These are phyloP conservation scores for Pseudogymnoascus sp. DNA, from an alignment of 2,329 filamentous ascomycete species.

Conservation along the genomic window DNA sequence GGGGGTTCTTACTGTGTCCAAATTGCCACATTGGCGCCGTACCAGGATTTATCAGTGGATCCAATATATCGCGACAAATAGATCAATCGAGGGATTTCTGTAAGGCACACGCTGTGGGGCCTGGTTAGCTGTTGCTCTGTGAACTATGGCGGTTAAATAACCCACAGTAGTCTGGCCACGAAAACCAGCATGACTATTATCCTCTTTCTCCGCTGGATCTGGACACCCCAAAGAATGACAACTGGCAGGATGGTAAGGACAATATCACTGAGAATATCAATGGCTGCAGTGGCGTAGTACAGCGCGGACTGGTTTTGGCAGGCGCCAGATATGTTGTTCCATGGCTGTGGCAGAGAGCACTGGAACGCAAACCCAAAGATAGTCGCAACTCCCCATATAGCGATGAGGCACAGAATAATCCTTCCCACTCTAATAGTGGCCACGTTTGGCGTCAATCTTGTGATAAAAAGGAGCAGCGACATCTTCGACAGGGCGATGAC, in stretches of 20 bases:
- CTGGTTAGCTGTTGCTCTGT: slow-evolving; percentile 10
- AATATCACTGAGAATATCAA: slow-evolving; percentile 41
- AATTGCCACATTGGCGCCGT: slow-evolving; percentile 4
- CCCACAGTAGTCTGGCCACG: slow-evolving; percentile 29
- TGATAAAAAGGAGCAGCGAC: slow-evolving; percentile 22
- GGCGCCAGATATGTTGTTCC: slow-evolving; percentile 17
- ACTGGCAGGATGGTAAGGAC: slow-evolving; percentile 40
- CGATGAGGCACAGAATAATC: slow-evolving; percentile 14
- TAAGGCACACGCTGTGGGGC: slow-evolving; percentile 30
- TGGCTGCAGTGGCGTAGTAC: slow-evolving; percentile 36
- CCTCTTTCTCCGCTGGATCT: slow-evolving; percentile 33
- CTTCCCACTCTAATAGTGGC: slow-evolving; percentile 15
- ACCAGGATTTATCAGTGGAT: background rate
- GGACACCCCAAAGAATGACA: slow-evolving; percentile 39
- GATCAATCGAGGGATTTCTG: slow-evolving; percentile 19
- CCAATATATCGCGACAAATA: slow-evolving; percentile 10
- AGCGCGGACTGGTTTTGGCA: background rate
- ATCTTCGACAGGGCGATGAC: slow-evolving; percentile 24
- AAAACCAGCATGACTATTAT: slow-evolving; percentile 17
- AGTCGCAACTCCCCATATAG: slow-evolving; percentile 19
- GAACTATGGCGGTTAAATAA: background rate
- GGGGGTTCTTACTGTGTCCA: slow-evolving; percentile 10
- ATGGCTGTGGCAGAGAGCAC: slow-evolving; percentile 23
- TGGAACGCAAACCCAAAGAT: slow-evolving; percentile 23
- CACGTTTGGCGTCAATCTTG: slow-evolving; percentile 17